Evolutionary conservation across 2,329 filamentous ascomycete genomes (phyloP).

Genomic region (Xylariaceae sp.): DNA sequence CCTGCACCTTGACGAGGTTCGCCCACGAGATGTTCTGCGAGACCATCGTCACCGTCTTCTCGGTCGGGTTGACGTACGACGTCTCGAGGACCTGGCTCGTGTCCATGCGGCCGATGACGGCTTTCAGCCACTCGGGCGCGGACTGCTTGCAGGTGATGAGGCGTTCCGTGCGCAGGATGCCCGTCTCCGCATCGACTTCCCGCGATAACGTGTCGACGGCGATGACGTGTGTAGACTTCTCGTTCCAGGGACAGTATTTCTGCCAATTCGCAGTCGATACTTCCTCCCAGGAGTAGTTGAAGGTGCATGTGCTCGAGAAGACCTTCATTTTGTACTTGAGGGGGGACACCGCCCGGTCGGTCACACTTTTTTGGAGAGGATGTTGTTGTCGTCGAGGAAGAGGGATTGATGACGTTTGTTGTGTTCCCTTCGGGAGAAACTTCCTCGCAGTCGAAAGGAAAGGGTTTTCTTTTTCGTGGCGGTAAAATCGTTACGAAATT

Average conservation of each 20-base stretch:
- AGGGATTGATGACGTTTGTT: background rate
- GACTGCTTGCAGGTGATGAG: conserved; percentile 57
- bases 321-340: conserved; percentile 67
- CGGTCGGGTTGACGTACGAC: conserved; percentile 80
- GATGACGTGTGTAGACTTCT: conserved; percentile 94
- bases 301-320: conserved; percentile 83
- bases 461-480: too few species aligned
- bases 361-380: background rate
- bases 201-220: conserved; percentile 90
- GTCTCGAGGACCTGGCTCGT: conserved; percentile 90
- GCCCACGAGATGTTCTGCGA: conserved; percentile 91
- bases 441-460: too few species aligned
- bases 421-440: background rate
- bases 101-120: conserved; percentile 71
- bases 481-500: too few species aligned
- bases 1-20: conserved; percentile 84
- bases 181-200: conserved; percentile 48
- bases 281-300: conserved; percentile 98
- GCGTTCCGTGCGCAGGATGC: conserved; percentile 56
- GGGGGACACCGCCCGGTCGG: background rate
- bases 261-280: conserved; percentile 97
- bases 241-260: conserved; percentile 98
- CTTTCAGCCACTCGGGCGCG: conserved; percentile 73
- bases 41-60: conserved; percentile 91
- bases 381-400: background rate